Evolutionary conservation across 129 eudicot species (phyloP), one percentile per base, ranked within the genome.

Genomic region (Dittrichia graveolens): DNA sequence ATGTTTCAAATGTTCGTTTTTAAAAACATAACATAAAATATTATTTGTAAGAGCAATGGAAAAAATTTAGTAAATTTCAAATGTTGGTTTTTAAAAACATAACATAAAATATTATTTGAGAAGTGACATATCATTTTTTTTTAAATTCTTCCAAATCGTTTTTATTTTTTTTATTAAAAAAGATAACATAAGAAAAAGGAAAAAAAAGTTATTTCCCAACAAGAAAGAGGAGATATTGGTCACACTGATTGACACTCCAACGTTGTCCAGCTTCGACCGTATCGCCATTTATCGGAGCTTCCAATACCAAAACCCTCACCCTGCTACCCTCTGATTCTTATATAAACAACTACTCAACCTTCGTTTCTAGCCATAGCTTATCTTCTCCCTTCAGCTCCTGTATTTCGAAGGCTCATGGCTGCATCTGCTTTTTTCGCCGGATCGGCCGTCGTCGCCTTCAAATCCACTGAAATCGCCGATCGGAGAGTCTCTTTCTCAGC

Each of bases 401-500:
- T 58, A 38, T 44, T 61, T 57, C 72, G 72, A 59, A 67, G 78
- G 14, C 58, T 85, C 67, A 84, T 85, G 89, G 84, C 89, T 42
- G 82, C 88, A 0, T 71, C 77, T 39, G 54, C 88, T 37, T 75
- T 88, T 48, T 69, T 88, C 31, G 72, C 90, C 75, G 96, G 96
- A 86, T 85, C 90, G 59, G 86, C 88, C 69, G 78, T 79, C 61
- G 86, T 8, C 57, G 86, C 78, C 5, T 69, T 77, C 73, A 83
- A 76, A 65, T 82, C 85, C 80, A 42, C 78, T 58, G 85, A 73
- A 52, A 39, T 73, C 65, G 68, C 10, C 19, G 55, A 64, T 24
- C 79, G 77, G 67, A 79, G 54, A 37, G 7, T 88, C 34, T 69
- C 75, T 7, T 49, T 47, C 34, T 37, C 65, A 69, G 13, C 58